These are phyloP conservation scores for Nothophytophthora sp. DNA, from an alignment of 352 stramenopile species.

Conservation along the genomic window DNA sequence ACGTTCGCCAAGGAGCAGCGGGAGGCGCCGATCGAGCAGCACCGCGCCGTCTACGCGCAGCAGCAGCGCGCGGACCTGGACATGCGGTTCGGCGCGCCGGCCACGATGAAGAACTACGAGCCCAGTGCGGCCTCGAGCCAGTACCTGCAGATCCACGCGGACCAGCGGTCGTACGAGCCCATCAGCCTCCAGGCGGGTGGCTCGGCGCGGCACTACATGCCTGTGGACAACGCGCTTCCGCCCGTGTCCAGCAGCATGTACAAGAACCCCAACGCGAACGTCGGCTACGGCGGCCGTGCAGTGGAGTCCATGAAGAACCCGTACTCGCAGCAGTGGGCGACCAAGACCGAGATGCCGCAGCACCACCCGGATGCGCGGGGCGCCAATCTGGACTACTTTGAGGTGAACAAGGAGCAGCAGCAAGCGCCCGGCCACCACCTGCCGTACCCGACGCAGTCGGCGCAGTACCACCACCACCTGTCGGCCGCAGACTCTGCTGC, in stretches of 20 bases:
- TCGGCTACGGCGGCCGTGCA: slow-evolving; percentile 30
- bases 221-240: slow-evolving; percentile 48
- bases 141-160: slow-evolving; percentile 74
- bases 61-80: slow-evolving; percentile 72
- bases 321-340: slow-evolving; percentile 65
- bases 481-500: slow-evolving; percentile 58
- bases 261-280: slow-evolving; percentile 37
- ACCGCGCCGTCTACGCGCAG: slow-evolving; percentile 47
- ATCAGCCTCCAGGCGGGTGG: slow-evolving; percentile 48
- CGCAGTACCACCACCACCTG: slow-evolving; percentile 76
- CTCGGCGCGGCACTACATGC: slow-evolving; percentile 49
- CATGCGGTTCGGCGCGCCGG: slow-evolving; percentile 54
- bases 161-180: slow-evolving; percentile 76
- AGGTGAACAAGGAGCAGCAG: slow-evolving; percentile 68
- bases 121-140: slow-evolving; percentile 30
- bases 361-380: slow-evolving; percentile 33
- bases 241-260: slow-evolving; percentile 55
- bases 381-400: slow-evolving; percentile 63
- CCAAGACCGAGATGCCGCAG: slow-evolving; percentile 50
- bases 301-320: slow-evolving; percentile 53
- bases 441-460: slow-evolving; percentile 42
- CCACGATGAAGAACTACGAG: slow-evolving; percentile 73
- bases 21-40: slow-evolving; percentile 33
- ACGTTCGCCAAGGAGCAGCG: slow-evolving; percentile 56
- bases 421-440: slow-evolving; percentile 47